Conservation (phyloP, 2,329 filamentous ascomycete genomes). For the Colletotrichum chlorophyti region DNA sequence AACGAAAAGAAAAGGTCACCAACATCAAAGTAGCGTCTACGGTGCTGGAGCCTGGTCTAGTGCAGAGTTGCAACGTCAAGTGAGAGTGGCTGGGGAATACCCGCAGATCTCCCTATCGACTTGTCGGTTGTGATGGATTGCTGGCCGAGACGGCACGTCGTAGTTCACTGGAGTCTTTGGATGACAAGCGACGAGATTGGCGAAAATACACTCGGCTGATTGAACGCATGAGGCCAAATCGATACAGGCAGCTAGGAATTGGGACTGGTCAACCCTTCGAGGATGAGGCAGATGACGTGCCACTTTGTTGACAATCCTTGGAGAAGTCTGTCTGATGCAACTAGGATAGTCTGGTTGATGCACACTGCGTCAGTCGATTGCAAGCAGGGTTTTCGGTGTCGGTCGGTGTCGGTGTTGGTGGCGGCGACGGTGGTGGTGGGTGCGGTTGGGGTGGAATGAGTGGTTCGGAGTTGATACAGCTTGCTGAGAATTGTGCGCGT, state of each 20-base stretch:
- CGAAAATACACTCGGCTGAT: background rate
- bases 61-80: conserved; percentile 15
- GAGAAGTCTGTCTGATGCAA: background rate
- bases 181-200: background rate
- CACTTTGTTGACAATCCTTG: too few species aligned
- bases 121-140: conserved; percentile 15
- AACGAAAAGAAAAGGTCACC: conserved; percentile 4
- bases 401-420: background rate
- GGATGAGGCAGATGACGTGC: too few species aligned
- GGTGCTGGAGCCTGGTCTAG: conserved; percentile 8
- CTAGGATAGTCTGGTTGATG: background rate
- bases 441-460: conserved; percentile 2
- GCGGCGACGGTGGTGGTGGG: conserved; percentile 9
- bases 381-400: background rate
- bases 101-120: conserved; percentile 17
- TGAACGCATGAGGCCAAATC: background rate
- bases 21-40: background rate
- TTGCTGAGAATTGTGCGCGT: conserved; percentile 5
- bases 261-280: background rate
- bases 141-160: conserved; percentile 6
- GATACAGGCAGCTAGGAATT: background rate
- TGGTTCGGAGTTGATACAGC: conserved; percentile 2
- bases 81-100: conserved; percentile 20
- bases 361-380: conserved; percentile 6
- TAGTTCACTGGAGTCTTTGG: conserved; percentile 1